These are phyloP conservation scores for Alternaria postmessia DNA, from an alignment of 2,329 filamentous ascomycete species.

Conservation along the genomic window DNA sequence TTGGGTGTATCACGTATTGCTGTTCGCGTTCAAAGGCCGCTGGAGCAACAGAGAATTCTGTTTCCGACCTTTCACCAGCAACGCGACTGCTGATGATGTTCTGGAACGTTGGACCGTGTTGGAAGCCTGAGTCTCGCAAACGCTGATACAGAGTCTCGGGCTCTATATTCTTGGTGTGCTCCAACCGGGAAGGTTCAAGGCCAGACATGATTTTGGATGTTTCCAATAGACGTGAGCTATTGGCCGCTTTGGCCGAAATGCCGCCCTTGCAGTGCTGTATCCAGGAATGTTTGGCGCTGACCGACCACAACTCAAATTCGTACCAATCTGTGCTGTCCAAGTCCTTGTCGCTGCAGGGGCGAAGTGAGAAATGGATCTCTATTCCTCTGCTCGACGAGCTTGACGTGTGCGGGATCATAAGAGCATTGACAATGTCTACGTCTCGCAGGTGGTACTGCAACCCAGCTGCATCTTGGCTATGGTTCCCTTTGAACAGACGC, in stretches of 20 bases:
- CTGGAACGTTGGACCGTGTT: slow-evolving; percentile 26
- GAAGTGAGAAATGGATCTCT: slow-evolving; percentile 18
- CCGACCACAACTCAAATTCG: slow-evolving; percentile 8
- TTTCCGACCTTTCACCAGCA: neutral
- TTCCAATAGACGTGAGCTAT: neutral
- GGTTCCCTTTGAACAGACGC: neutral
- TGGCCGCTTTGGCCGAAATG: neutral
- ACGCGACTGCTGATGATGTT: slow-evolving; percentile 6
- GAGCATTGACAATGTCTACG: slow-evolving; percentile 28
- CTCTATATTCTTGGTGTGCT: slow-evolving; percentile 25
- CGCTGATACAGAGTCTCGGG: slow-evolving; percentile 32
- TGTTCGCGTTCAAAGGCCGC: slow-evolving; percentile 1
- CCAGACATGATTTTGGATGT: neutral
- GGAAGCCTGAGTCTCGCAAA: slow-evolving; percentile 52
- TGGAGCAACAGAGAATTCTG: neutral
- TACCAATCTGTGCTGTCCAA: slow-evolving; percentile 7
- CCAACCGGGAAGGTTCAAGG: neutral
- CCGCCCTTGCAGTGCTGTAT: slow-evolving; percentile 3
- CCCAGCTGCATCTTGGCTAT: neutral
- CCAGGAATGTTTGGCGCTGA: slow-evolving; percentile 4
- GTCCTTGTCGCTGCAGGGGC: slow-evolving; percentile 7
- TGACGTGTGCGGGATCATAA: slow-evolving; percentile 24
- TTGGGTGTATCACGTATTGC: slow-evolving; percentile 18
- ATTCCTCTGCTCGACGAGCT: slow-evolving; percentile 13
- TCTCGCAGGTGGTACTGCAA: slow-evolving; percentile 25